These are phyloP conservation scores for Geosmithia morbida DNA, from an alignment of 2,329 filamentous ascomycete species.

Conservation along the genomic window DNA sequence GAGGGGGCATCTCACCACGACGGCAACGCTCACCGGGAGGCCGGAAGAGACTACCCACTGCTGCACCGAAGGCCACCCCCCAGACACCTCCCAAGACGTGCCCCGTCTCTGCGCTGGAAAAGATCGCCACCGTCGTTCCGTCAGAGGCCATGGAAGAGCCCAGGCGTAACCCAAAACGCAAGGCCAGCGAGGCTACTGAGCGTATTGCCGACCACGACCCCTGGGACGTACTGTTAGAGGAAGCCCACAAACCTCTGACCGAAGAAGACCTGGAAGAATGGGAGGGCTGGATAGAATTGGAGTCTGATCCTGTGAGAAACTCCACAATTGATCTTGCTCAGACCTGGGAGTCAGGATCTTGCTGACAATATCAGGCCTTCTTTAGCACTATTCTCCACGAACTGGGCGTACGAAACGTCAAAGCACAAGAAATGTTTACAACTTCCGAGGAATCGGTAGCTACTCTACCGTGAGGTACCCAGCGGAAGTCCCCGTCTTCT, in stretches of 20 bases:
- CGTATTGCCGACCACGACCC: constrained; percentile 2
- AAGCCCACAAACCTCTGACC: constrained; percentile 30
- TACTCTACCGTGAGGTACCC: constrained; percentile 40
- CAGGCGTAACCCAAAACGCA: constrained; percentile 28
- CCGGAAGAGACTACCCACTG: too few species aligned
- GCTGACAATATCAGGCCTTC: constrained; percentile 39
- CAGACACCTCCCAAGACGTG: too few species aligned
- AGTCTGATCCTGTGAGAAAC: constrained; percentile 66
- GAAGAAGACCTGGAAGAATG: constrained; percentile 43
- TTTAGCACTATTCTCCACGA: constrained; percentile 77
- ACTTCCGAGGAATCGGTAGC: constrained; percentile 52
- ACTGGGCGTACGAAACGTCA: constrained; percentile 60
- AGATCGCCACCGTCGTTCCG: too few species aligned
- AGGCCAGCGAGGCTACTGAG: constrained; percentile 16
- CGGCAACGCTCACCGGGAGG: too few species aligned
- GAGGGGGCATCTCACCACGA: too few species aligned
- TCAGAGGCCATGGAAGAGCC: constrained; percentile 6
- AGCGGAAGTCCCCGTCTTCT: neutral
- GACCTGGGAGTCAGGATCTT: neutral
- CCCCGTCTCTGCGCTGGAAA: too few species aligned
- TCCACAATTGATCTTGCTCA: too few species aligned
- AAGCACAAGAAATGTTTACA: constrained; percentile 61
- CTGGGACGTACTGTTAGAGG: constrained; percentile 19
- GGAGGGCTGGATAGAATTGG: constrained; percentile 69
- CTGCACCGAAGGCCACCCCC: too few species aligned